Conservation (phyloP, 352 stramenopile species). For the Paralagenidium karlingii region DNA sequence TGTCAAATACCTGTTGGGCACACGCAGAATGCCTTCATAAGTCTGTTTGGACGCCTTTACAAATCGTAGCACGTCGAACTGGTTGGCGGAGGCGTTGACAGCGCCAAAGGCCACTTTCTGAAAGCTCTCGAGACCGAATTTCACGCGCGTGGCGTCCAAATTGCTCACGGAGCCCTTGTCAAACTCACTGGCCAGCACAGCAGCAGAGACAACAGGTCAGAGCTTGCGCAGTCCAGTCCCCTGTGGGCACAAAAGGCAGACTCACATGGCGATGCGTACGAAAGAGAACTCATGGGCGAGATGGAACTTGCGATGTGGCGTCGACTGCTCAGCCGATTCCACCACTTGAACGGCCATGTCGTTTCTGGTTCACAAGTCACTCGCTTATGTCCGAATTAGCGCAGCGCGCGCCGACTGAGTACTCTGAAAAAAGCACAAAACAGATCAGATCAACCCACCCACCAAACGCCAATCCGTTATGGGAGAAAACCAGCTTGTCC, state of each 20-base stretch:
- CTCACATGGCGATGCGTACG: conserved; percentile 59
- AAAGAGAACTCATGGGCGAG: conserved; percentile 31
- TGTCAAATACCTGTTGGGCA: conserved; percentile 31
- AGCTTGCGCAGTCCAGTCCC: background rate
- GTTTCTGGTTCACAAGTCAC: too few relatives aligned
- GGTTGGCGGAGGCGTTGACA: conserved; percentile 34
- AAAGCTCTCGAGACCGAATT: conserved; percentile 62
- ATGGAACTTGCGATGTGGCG: conserved; percentile 65
- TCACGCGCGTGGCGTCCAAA: conserved; percentile 44
- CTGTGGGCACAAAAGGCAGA: background rate
- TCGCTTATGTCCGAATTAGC: too few relatives aligned
- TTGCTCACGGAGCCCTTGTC: conserved; percentile 24
- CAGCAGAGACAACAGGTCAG: too few relatives aligned
- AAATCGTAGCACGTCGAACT: conserved; percentile 57
- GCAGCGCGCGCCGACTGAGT: too few relatives aligned
- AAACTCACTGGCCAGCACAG: background rate
- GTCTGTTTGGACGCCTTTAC: conserved; percentile 22
- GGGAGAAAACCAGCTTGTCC: too few relatives aligned
- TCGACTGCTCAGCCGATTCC: too few relatives aligned
- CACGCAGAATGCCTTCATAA: conserved; percentile 38
- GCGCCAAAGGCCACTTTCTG: conserved; percentile 56
- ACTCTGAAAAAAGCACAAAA: too few relatives aligned
- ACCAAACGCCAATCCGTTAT: too few relatives aligned
- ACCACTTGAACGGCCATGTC: too few relatives aligned
- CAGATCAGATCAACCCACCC: too few relatives aligned